Evolutionary conservation across 768 basidiomycete species (phyloP).

Genomic region (Mycena leptocephala): DNA sequence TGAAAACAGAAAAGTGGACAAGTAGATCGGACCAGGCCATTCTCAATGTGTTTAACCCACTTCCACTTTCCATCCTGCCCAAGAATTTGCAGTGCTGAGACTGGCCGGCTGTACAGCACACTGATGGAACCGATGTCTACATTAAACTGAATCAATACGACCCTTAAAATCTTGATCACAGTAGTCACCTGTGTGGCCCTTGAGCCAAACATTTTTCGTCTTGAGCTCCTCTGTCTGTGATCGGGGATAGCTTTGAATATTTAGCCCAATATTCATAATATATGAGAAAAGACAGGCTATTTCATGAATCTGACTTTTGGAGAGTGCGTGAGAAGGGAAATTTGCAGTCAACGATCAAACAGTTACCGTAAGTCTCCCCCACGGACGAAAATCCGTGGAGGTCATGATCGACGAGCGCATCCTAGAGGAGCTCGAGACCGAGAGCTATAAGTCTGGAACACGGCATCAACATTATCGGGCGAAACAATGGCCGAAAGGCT

Average conservation of each 20-base stretch:
- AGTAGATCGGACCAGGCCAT: slow-evolving; percentile 65
- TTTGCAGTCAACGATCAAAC: neutral
- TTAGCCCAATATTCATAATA: neutral
- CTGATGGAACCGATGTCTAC: slow-evolving; percentile 70
- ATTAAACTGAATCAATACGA: neutral
- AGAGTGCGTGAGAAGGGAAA: neutral
- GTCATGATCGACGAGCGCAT: slow-evolving; percentile 65
- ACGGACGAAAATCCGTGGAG: slow-evolving; percentile 60
- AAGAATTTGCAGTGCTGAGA: slow-evolving; percentile 72
- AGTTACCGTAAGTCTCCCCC: slow-evolving; percentile 61
- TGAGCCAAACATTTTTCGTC: slow-evolving; percentile 72
- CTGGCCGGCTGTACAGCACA: slow-evolving; percentile 75
- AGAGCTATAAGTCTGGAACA: slow-evolving; percentile 60
- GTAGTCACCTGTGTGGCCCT: slow-evolving; percentile 69
- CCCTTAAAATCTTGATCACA: too few relatives aligned
- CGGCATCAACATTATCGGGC: neutral
- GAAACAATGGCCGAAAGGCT: neutral
- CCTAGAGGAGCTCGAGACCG: slow-evolving; percentile 70
- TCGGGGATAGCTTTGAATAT: slow-evolving; percentile 62
- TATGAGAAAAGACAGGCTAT: slow-evolving; percentile 58
- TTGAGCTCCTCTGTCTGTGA: slow-evolving; percentile 64
- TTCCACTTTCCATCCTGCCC: slow-evolving; percentile 68
- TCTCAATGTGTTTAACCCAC: slow-evolving; percentile 73
- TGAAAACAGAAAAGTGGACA: neutral
- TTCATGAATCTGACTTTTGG: slow-evolving; percentile 75